Evolutionary conservation across 352 stramenopile species (phyloP), one percentile per base, ranked within the genome.

Genomic region (Globisporangium megalacanthum): DNA sequence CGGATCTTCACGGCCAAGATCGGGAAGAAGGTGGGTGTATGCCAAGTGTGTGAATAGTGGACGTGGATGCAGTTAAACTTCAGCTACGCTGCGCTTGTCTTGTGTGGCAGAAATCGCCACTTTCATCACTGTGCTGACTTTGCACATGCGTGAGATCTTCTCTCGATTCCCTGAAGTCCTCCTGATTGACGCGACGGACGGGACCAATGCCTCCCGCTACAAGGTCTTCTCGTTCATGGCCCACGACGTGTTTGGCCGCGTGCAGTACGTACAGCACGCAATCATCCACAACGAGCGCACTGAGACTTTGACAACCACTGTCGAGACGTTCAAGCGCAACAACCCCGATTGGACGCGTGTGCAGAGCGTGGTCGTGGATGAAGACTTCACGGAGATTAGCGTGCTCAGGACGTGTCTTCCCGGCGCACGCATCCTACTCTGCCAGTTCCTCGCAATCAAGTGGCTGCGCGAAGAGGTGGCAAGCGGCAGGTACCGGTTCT

Each of bases 381-480:
- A 70, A 37, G 61, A 72, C 14, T 72, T 77, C 45, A 63, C 49
- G 0, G 59, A 73, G 29, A 62, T 64, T 0, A 35, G 3, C 0
- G 46, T 61, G 25, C 41, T 70, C 9, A 55, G 58, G 17, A 13
- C 8, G 15, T 37, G 10, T 1, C 64, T 77, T 35, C 58, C 58
- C 0, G 15, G 58, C 1, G 58, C 37, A 0, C 44, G 20, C 0
- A 14, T 73, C 0, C 35, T 72, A 0, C 25, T 77, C 0, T 74
- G 62, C n/a, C 54, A 74, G 22, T 72, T 69, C 31, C 66, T 68
- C 19, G 60, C 62, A 0, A 49, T 73, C 2, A 71, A 71, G 36
- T 63, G 58, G 22, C 42, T 70, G 0, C 46, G 51, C 9, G 47
- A 62, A 3, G 53, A 63, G 17, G 49, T 72, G 17, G 35, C 49